Percentiles rank a stretch among this genome's conserved stretches.
These are phyloP conservation scores for Salix koriyanagi DNA, from an alignment of 345 rosid genomes.

Conservation along the genomic window DNA sequence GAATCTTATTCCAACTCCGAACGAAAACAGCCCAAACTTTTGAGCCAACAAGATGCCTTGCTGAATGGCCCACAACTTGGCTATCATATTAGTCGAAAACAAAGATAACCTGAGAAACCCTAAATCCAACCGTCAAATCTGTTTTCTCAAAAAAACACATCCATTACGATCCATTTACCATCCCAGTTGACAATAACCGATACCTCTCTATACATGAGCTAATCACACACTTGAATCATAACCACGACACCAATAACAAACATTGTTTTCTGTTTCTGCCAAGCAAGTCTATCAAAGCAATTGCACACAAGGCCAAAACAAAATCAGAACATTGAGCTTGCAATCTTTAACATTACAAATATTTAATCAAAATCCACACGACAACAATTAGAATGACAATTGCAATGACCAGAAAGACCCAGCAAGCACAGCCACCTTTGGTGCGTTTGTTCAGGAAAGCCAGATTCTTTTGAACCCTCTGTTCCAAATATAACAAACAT, in stretches of 20 bases:
- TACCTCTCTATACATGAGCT: neutral
- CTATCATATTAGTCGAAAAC: neutral
- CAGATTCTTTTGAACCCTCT: slow-evolving; percentile 92
- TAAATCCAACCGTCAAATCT: neutral
- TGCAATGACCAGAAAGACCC: slow-evolving; percentile 58
- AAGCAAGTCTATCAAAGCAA: neutral
- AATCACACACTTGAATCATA: neutral
- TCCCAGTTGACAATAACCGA: neutral
- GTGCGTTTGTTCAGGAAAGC: slow-evolving; percentile 87
- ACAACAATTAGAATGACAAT: slow-evolving; percentile 70
- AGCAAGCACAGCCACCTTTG: slow-evolving; percentile 84
- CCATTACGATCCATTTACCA: neutral
- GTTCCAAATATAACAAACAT: slow-evolving; percentile 24
- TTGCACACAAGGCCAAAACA: neutral
- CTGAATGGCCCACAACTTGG: neutral
- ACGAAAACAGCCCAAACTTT: neutral
- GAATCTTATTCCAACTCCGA: neutral
- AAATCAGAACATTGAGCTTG: neutral
- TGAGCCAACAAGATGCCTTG: neutral
- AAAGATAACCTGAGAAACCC: neutral
- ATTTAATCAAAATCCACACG: slow-evolving; percentile 66
- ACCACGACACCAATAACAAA: neutral
- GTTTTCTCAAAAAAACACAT: neutral
- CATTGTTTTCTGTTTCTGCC: neutral
- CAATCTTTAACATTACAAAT: slow-evolving; percentile 38